Conservation (phyloP, 805 yeast species). For the Metschnikowia continentalis region DNA sequence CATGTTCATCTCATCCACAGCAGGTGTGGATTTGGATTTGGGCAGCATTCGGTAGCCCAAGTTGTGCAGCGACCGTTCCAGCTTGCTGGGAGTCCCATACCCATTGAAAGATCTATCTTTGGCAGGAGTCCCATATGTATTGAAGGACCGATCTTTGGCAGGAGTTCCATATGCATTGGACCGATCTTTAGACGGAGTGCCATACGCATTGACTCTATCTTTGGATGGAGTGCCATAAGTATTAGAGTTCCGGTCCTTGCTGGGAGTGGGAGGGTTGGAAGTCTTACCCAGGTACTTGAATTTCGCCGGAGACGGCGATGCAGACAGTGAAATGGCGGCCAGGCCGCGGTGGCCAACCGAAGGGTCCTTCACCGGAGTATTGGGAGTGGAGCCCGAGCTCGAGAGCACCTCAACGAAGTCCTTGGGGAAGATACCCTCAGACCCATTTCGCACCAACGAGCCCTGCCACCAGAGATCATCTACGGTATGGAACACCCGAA, state of each 20-base stretch:
- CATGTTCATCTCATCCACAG: constrained; percentile 8
- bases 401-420: constrained; percentile 66
- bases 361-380: constrained; percentile 11
- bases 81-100: constrained; percentile 10
- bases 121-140: neutral
- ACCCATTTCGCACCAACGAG: constrained; percentile 67
- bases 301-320: constrained; percentile 2
- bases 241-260: neutral
- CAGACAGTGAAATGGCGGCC: neutral
- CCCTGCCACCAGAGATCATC: constrained; percentile 97
- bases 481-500: constrained; percentile 73
- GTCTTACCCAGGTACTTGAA: neutral
- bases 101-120: neutral
- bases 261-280: neutral
- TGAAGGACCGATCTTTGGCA: neutral
- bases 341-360: constrained; percentile 9
- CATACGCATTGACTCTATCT: neutral
- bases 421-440: constrained; percentile 82
- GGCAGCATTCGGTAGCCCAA: constrained; percentile 3
- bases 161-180: neutral
- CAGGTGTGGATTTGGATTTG: constrained; percentile 13
- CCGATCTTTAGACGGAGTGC: neutral
- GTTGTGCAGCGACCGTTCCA: constrained; percentile 4
- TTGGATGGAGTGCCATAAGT: neutral
- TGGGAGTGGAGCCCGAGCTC: constrained; percentile 9